These are phyloP conservation scores for Prunus armeniaca DNA, from an alignment of 306 rosid genomes.

Conservation along the genomic window DNA sequence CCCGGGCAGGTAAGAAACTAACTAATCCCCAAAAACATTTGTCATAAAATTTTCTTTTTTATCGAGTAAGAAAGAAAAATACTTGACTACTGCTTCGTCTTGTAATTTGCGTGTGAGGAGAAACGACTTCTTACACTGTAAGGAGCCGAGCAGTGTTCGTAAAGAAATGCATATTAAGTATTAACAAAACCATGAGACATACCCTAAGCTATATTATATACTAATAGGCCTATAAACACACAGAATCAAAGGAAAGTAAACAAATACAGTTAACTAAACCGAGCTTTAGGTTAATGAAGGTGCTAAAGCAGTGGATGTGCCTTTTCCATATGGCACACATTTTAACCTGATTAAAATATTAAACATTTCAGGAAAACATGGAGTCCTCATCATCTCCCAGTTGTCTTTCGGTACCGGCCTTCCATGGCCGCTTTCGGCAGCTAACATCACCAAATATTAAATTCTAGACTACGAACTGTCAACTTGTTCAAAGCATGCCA, in stretches of 20 bases:
- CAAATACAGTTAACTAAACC: neutral
- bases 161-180: neutral
- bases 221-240: too few species aligned
- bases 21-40: neutral
- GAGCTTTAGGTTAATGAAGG: neutral
- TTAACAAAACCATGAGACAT: too few species aligned
- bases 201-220: too few species aligned
- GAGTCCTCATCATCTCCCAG: neutral
- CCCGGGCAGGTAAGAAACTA: neutral
- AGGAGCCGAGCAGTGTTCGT: neutral
- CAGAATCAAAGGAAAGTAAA: too few species aligned
- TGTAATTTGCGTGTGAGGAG: too few species aligned
- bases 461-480: neutral
- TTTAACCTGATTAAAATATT: neutral
- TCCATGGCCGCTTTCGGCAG: conserved; percentile 7
- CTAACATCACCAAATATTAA: neutral
- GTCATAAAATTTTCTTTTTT: neutral
- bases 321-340: neutral
- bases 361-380: neutral
- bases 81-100: too few species aligned
- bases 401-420: conserved; percentile 10
- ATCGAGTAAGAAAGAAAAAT: too few species aligned
- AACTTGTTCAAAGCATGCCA: too few species aligned
- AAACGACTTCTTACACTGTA: neutral
- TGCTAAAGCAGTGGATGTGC: neutral